Base-by-base conservation (phyloP, 306 rosid species). In the Vigna reflexopilosa region DNA sequence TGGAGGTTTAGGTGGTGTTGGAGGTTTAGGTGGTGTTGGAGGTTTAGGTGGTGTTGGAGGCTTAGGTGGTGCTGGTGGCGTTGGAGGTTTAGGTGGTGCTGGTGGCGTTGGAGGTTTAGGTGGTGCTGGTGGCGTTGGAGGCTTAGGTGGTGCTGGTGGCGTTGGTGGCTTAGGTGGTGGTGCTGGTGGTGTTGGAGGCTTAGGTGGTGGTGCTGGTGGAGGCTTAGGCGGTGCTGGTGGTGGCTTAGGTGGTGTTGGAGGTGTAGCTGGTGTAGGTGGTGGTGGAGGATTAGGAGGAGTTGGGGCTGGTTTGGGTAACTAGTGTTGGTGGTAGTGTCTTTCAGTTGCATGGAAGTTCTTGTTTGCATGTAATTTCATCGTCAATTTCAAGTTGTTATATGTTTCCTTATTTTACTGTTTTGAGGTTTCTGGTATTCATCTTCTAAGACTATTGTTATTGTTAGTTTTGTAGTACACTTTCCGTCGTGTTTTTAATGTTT, bases 21-120 rank as follows among this genome's bases (percentile, higher is more conserved):
- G 71, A 30, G 78, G 71, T 5, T 32, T 32, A 32, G 80, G 81
- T 36, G 79, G 71, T 6, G 44, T 4, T 17, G 78, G 72, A 5
- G 78, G 68, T 1, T 44, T 8, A 8, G 82, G 75, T 4, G 65
- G 44, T 40, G 44, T 1, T 2, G 0, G 47, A 28, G 32, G 32
- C 4, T 28, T 28, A 28, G 32, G 32, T 30, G 30, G 30, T 28
- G 30, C 30, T 28, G 30, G 30, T 28, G 32, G 32, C 0, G 32
- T 28, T 40, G 73, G 89, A 1, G 93, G 93, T 0, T 79, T 88
- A 9, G 73, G 76, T 4, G 80, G 76, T 3, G 28, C 4, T 40
- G 81, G 78, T 7, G 80, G 73, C 30, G 74, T 75, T 4, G 80
- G 73, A 0, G 73, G 73, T 0, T 1, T 40, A 0, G 79, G 79